Evolutionary conservation across 345 rosid species (phyloP), one percentile per base, ranked within the genome.

Genomic region (Ceriops decandra): DNA sequence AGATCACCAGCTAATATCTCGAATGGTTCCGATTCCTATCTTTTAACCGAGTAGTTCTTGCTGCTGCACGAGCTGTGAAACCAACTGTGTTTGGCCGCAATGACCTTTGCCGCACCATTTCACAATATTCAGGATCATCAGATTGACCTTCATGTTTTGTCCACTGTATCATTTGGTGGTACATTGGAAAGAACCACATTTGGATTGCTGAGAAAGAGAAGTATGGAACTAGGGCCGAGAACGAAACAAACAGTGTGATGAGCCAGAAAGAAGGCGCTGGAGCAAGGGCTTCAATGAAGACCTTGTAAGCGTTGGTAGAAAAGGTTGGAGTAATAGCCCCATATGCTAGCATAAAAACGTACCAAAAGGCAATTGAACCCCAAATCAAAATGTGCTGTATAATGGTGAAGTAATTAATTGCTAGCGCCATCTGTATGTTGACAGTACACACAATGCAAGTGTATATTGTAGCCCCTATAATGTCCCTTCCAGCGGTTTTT

Each of bases 141-240:
- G 89, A 77, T 33, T 67, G 85, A 53, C 92, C 97, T 26, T 85
- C 96, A 6, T 69, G 77, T 70, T 95, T 79, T 57, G 91, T 82
- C 98, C 96, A 86, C 77, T 90, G 97, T 76, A 93, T 84, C 90
- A 87, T 90, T 61, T 80, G 91, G 68, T 93, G 98, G 77, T 85
- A 93, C 97, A 90, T 86, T 30, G 98, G 98, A 77, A 89, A 93
- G 83, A 93, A 93, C 31, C 88, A 74, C 86, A 82, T 91, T 72
- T 89, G 90, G 63, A 90, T 52, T 1, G 89, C 86, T 0, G 88
- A 74, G 78, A 77, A 86, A 3, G 83, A 65, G 79, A 86, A 89
- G 82, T 82, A 91, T 2, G 98, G 98, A 72, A 85, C 57, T 33
- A 90, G 57, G 0, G 96, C 68, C 0, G 92, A 4, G 57, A 85